Evolutionary conservation across 176 grass and related monocot species (phyloP), one percentile per base, ranked within the genome.

Genomic region (Eragrostis curvula): DNA sequence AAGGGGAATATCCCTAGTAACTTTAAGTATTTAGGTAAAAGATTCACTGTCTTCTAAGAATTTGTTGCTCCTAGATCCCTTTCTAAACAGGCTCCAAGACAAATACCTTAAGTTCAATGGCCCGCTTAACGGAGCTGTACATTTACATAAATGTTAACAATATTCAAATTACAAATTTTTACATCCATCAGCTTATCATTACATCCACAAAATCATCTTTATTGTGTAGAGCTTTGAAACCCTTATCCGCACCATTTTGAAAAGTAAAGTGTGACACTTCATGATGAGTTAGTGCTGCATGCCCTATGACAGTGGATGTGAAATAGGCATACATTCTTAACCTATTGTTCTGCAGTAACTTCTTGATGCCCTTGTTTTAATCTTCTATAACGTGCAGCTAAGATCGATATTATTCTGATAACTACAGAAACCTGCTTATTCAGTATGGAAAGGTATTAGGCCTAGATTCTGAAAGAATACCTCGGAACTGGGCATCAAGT

Each of bases 401-500:
- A 67, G 69, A 53, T 20, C 24, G 16, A 11, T 75, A 68, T 75
- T 80, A 12, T 43, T 67, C 70, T 82, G 70, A 57, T 52, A 64
- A 75, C 8, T 77, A 9, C 91, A 97, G 94, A 82, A 90, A 75
- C 74, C 66, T 94, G 66, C 84, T 97, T 74, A 83, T 78, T 20
- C 74, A 79, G 23, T 84, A 92, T 81, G 87, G 87, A 24, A 85
- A 94, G 68, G 68, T 83, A 44, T 88, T 97, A 78, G 83, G 79
- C 63, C 87, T 94, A 81, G 91, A 97, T 86, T 81, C 74, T 74
- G 80, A 70, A 86, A 97, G 74, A 74, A 88, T 97, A 72, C 94
- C 94, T 84, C 82, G 48, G 68, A 97, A 94, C 65, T 76, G 81
- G 60, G 94, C 89, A 55, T 79, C 71, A 24, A 88, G 29, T 86